Conservation (phyloP, 179 eudicot genomes). For the Sideroxylon spinosum region DNA sequence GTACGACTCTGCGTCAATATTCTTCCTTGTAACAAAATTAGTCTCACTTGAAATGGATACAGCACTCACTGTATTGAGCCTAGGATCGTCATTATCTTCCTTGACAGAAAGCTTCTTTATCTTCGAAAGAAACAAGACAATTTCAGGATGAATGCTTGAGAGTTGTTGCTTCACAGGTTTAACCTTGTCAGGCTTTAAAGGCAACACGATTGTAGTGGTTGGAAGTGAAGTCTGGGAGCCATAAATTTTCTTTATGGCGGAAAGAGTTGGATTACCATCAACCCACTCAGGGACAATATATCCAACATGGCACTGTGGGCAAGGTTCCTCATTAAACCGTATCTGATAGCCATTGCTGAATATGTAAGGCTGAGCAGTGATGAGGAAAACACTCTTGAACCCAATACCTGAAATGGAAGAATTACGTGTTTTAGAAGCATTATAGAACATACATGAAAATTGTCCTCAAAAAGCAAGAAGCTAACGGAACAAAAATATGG, state of each 20-base stretch:
- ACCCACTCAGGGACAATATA: constrained; percentile 86
- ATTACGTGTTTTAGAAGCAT: neutral
- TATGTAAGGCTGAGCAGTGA: constrained; percentile 57
- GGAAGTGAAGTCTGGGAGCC: constrained; percentile 42
- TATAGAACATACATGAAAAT: neutral
- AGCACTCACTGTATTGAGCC: constrained; percentile 40
- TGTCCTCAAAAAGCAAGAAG: neutral
- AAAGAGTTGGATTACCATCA: constrained; percentile 46
- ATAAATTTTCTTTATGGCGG: constrained; percentile 42
- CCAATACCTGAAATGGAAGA: constrained; percentile 53
- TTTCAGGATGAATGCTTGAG: constrained; percentile 63
- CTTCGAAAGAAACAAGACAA: constrained; percentile 62
- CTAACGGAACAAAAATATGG: neutral
- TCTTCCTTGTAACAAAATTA: constrained; percentile 42
- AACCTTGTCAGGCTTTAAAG: constrained; percentile 61
- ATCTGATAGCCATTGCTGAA: constrained; percentile 80
- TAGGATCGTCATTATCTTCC: constrained; percentile 42
- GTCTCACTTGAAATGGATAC: constrained; percentile 59
- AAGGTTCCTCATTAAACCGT: constrained; percentile 59
- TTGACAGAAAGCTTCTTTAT: constrained; percentile 60
- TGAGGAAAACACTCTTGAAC: constrained; percentile 72
- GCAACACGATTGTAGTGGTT: constrained; percentile 57
- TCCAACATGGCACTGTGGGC: constrained; percentile 50
- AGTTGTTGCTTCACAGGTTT: constrained; percentile 58
- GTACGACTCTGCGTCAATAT: constrained; percentile 60